Evolutionary conservation across 106 monocot species (phyloP).

Genomic region (Agapanthus africanus): DNA sequence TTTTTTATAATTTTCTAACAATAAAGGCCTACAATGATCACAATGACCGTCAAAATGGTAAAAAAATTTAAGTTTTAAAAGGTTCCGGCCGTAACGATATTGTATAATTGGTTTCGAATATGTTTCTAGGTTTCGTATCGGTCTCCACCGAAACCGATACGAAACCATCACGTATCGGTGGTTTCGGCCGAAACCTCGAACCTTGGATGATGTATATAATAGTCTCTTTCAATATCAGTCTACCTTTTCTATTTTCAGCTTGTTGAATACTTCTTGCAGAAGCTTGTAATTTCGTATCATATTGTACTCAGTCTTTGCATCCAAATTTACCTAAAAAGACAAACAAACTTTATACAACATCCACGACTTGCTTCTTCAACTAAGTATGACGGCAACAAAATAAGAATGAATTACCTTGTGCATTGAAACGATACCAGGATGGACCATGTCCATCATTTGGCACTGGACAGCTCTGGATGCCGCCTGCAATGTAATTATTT

Average conservation of each 20-base stretch:
- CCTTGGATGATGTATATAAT: too few species aligned
- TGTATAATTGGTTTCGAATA: too few species aligned
- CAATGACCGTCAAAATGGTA: too few species aligned
- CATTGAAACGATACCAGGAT: conserved; percentile 77
- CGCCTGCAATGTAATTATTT: conserved; percentile 31
- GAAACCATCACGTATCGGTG: too few species aligned
- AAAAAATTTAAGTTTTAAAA: too few species aligned
- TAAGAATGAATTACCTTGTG: conserved; percentile 49
- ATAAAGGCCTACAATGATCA: too few species aligned
- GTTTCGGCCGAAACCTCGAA: too few species aligned
- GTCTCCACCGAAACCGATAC: too few species aligned
- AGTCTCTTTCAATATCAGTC: background rate
- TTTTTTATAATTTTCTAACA: too few species aligned
- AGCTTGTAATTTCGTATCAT: conserved; percentile 82
- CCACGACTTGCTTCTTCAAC: background rate
- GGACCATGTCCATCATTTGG: conserved; percentile 87
- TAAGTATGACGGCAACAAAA: background rate
- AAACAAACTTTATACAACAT: background rate
- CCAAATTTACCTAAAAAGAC: conserved; percentile 77
- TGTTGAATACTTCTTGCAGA: conserved; percentile 86
- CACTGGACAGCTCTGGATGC: conserved; percentile 83
- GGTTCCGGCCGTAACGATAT: too few species aligned
- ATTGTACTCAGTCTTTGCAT: conserved; percentile 81
- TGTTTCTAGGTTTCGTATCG: too few species aligned
- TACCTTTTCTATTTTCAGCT: conserved; percentile 75